These are phyloP conservation scores for Pistacia integerrima DNA, from an alignment of 345 rosid genomes.

Conservation along the genomic window DNA sequence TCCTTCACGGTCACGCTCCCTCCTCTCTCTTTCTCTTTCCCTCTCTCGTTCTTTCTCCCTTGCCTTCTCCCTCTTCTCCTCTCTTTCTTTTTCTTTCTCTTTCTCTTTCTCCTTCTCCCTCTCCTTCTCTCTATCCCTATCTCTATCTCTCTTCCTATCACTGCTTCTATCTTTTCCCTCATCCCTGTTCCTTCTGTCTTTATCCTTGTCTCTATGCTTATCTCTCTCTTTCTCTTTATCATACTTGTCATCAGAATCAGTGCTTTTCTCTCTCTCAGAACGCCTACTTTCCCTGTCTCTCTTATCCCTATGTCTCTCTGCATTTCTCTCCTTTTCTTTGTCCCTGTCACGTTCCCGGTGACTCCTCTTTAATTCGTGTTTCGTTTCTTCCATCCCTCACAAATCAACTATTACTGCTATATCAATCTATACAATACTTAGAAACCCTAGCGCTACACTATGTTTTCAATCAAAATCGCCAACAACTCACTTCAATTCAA, in stretches of 20 bases:
- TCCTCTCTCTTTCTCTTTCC: conserved; percentile 34
- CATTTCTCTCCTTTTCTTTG: conserved; percentile 52
- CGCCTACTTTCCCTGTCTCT: conserved; percentile 41
- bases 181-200: conserved; percentile 35
- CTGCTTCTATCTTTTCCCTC: conserved; percentile 28
- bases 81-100: conserved; percentile 28
- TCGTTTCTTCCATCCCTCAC: conserved; percentile 41
- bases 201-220: conserved; percentile 39
- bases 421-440: neutral
- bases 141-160: conserved; percentile 27
- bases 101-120: conserved; percentile 5
- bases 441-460: neutral
- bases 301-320: conserved; percentile 57
- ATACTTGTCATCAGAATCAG: conserved; percentile 47
- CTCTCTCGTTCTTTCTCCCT: conserved; percentile 35
- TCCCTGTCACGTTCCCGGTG: conserved; percentile 52
- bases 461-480: neutral
- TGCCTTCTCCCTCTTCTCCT: conserved; percentile 23
- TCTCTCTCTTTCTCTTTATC: conserved; percentile 45
- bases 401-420: neutral
- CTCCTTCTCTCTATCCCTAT: conserved; percentile 15
- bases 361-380: conserved; percentile 55
- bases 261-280: conserved; percentile 52
- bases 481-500: neutral
- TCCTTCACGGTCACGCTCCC: conserved; percentile 32